Evolutionary conservation across 495 filamentous ascomycete genomes (phyloP).

Genomic region (Pyrenula aspistea): DNA sequence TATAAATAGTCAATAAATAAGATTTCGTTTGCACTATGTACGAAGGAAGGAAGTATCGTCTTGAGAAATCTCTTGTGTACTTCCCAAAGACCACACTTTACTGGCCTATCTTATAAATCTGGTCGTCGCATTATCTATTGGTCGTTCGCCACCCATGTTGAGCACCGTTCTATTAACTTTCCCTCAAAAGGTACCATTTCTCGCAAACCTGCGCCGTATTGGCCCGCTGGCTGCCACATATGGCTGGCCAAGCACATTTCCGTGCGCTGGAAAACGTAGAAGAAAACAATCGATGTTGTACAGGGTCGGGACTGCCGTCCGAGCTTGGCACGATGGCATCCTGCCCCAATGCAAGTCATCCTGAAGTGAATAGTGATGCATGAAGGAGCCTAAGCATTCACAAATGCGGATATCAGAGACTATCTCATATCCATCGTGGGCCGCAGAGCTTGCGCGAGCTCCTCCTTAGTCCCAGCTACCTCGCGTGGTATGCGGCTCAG

Average conservation of each 20-base stretch:
- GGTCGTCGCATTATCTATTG: not conserved
- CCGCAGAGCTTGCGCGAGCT: conserved; percentile 56
- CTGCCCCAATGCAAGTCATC: too few relatives aligned
- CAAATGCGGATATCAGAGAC: not conserved
- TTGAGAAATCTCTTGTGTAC: too few relatives aligned
- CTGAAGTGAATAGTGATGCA: too few relatives aligned
- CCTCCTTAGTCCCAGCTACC: conserved; percentile 68
- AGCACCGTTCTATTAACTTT: not conserved
- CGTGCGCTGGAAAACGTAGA: not conserved
- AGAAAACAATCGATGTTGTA: not conserved
- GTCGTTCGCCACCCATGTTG: not conserved
- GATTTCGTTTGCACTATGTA: not conserved
- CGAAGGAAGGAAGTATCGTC: not conserved
- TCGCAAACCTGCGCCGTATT: not conserved
- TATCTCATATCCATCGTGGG: conserved; percentile 63
- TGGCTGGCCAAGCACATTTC: not conserved
- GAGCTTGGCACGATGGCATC: too few relatives aligned
- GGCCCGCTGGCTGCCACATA: too few relatives aligned
- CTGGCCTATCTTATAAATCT: too few relatives aligned
- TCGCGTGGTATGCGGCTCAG: conserved; percentile 77
- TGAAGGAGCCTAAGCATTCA: too few relatives aligned
- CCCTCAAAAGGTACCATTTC: not conserved
- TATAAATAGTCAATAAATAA: too few relatives aligned
- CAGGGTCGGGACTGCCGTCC: not conserved
- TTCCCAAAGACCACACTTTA: too few relatives aligned